Base-by-base conservation (phyloP, 805 yeast genomes). In the Cyberlindnera xishuangbannaensis region DNA sequence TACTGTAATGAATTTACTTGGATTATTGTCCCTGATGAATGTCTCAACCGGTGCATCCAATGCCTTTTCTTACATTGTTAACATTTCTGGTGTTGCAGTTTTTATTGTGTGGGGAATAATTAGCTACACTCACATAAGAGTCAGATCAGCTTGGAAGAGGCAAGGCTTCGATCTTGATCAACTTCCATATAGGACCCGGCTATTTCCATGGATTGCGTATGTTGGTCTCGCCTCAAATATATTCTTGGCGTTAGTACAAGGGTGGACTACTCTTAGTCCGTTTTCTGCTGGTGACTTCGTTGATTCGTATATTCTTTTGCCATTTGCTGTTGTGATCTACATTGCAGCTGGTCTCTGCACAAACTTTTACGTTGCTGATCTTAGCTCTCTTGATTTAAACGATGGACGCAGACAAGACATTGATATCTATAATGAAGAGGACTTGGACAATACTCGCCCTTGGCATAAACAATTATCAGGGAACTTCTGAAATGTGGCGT, bases 31-130 rank as follows among this genome's bases (percentile, higher is more conserved):
- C 4, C 76, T 71, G 59, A 62, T 82, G 61, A 74, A 76, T 15
- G 51, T 61, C 18, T 68, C 79, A 6, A 59, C 65, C 10, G 64
- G 71, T 41, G 83, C 83, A 35, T 53, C 59, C 15, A 62, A 69
- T 8, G 87, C 79, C 16, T 82, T 81, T 59, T 62, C 66, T 43
- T 82, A 87, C 82, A 67, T 82, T 38, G 65, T 80, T 44, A 80
- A 79, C 55, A 79, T 82, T 43, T 71, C 83, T 10, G 83, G 83
- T 30, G 81, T 80, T 30, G 78, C 87, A 5, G 88, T 87, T 34
- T 71, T 81, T 46, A 76, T 81, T 43, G 69, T 83, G 15, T 79
- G 88, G 88, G 71, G 73, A 22, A 67, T 74, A 49, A 79, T 81
- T 40, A 66, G 78, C 16, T 61, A 67, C 30, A 66, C 82, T 2